Conservation (phyloP, 164 flowering plant species). For the Protea cynaroides region DNA sequence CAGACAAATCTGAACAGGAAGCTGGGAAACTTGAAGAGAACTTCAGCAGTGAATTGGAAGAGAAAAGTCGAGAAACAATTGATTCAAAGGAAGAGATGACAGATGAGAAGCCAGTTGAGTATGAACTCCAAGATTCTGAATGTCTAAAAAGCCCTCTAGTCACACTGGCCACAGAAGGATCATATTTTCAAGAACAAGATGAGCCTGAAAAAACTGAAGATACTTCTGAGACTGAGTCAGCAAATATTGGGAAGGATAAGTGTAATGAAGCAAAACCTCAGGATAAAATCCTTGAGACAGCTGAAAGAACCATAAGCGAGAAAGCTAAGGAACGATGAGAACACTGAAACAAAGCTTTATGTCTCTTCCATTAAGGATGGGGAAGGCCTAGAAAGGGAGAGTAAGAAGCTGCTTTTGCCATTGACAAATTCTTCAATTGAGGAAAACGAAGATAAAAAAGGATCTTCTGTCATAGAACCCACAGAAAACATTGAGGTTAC, state of each 20-base stretch:
- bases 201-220: background rate
- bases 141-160: background rate
- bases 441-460: background rate
- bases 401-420: background rate
- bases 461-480: background rate
- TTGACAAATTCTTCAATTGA: background rate
- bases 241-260: background rate
- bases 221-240: background rate
- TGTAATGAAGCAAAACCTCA: background rate
- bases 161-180: background rate
- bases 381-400: background rate
- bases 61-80: background rate
- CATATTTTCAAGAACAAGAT: background rate
- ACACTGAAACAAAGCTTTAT: background rate
- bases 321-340: slow-evolving; percentile 9
- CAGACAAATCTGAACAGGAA: background rate
- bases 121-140: background rate
- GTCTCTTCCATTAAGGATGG: background rate
- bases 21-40: slow-evolving; percentile 10
- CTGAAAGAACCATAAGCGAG: slow-evolving; percentile 1
- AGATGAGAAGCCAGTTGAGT: slow-evolving; percentile 3
- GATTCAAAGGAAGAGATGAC: background rate
- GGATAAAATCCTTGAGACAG: background rate
- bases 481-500: slow-evolving; percentile 1
- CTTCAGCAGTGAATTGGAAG: slow-evolving; percentile 3